phyloP scores from a whole-genome alignment of 805 yeast genomes.

The Saccharomycopsis javanensis region DNA sequence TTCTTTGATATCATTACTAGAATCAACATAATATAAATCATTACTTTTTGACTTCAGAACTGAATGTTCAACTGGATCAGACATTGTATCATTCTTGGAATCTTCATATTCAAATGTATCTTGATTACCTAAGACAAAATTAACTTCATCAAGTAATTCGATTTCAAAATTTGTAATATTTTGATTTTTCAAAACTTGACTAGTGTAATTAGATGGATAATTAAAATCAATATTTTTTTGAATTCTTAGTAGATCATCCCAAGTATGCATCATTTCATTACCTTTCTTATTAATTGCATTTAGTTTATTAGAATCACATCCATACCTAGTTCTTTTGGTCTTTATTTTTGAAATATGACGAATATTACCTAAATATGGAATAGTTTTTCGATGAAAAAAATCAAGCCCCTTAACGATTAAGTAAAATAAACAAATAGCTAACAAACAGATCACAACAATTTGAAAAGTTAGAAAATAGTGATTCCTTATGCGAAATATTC shows the following conservation, averaged over 20 bases:
- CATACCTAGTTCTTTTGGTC: not conserved
- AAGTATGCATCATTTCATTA: not conserved
- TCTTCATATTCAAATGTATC: not conserved
- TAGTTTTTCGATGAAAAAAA: too few relatives aligned
- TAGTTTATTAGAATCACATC: not conserved
- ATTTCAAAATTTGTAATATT: too few relatives aligned
- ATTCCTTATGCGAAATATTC: too few relatives aligned
- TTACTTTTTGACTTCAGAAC: not conserved
- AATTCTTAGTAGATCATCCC: not conserved
- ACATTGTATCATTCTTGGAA: not conserved
- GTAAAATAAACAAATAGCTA: too few relatives aligned
- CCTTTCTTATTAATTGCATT: not conserved
- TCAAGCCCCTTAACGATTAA: too few relatives aligned
- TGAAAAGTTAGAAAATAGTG: not conserved
- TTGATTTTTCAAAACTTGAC: not conserved
- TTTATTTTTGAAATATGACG: too few relatives aligned
- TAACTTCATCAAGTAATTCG: not conserved
- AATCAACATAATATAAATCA: not conserved
- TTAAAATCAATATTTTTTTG: not conserved
- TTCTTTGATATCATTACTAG: too few relatives aligned
- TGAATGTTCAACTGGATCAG: not conserved
- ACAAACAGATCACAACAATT: too few relatives aligned
- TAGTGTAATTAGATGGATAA: not conserved
- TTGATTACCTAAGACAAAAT: too few relatives aligned
- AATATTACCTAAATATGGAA: too few relatives aligned